A percentile compares a stretch with the other conserved stretches of the same genome.
These are phyloP conservation scores for Boletus rufocinnamomeus DNA, from an alignment of 768 basidiomycete genomes.

Conservation along the genomic window DNA sequence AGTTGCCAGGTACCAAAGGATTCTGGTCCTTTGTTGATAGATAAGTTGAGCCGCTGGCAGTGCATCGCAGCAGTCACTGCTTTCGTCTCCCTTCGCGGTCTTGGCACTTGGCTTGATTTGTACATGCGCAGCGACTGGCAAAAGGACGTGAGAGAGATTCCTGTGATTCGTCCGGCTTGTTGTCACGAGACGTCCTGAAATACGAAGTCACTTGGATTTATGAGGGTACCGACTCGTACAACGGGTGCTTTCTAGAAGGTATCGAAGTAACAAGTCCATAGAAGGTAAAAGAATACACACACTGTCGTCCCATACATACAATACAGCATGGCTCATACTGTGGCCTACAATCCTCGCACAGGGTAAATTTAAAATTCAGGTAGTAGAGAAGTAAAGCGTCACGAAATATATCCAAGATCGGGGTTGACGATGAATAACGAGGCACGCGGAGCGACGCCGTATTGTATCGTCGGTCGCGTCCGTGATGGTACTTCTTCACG, in stretches of 20 bases:
- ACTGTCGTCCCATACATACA: slow-evolving; percentile 3
- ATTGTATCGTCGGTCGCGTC: slow-evolving; percentile 47
- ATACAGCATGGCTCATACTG: slow-evolving; percentile 11
- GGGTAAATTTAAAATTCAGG: slow-evolving; percentile 8
- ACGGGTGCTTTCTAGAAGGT: slow-evolving; percentile 4
- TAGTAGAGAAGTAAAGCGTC: slow-evolving; percentile 5
- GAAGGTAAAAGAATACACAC: slow-evolving; percentile 10
- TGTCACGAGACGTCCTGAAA: neutral
- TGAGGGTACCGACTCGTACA: neutral
- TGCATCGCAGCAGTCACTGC: slow-evolving; percentile 3
- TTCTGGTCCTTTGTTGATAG: neutral
- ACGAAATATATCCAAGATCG: slow-evolving; percentile 19
- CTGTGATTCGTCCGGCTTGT: neutral
- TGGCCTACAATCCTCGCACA: neutral
- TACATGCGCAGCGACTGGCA: neutral
- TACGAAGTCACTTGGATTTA: neutral
- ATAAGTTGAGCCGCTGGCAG: slow-evolving; percentile 1
- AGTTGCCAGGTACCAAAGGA: slow-evolving; percentile 24
- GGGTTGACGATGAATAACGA: slow-evolving; percentile 79
- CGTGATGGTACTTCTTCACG: slow-evolving; percentile 45
- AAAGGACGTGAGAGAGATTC: neutral
- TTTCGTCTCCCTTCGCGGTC: neutral
- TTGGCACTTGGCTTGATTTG: neutral
- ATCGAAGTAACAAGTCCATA: slow-evolving; percentile 6
- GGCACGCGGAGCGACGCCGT: slow-evolving; percentile 64